Conservation (phyloP, 2,329 filamentous ascomycete species). For the Ophiocordyceps polyrhachis-furcata region DNA sequence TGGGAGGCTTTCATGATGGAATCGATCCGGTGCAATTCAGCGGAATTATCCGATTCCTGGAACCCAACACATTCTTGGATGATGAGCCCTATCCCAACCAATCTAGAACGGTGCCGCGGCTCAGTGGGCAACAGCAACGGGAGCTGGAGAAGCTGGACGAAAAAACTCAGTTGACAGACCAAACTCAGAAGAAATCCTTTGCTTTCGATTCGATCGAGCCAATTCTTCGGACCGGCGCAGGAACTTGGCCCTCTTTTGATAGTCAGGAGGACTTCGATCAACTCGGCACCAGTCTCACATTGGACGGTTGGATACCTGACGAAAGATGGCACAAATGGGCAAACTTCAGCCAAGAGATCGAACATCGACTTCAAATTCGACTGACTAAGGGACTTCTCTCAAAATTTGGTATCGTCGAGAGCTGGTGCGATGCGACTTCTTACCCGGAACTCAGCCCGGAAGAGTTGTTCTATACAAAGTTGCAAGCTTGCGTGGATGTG, state of each 20-base stretch:
- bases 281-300: slow-evolving; percentile 19
- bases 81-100: slow-evolving; percentile 7
- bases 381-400: background rate
- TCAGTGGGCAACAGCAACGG: background rate
- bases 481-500: slow-evolving; percentile 24
- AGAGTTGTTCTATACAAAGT: slow-evolving; percentile 7
- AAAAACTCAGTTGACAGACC: background rate
- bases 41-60: slow-evolving; percentile 17
- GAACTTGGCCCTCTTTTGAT: slow-evolving; percentile 14
- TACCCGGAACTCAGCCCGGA: slow-evolving; percentile 2
- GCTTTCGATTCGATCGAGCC: slow-evolving; percentile 7
- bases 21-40: background rate
- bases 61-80: slow-evolving; percentile 21
- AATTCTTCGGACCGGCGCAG: slow-evolving; percentile 9
- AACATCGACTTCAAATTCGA: slow-evolving; percentile 8
- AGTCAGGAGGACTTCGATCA: slow-evolving; percentile 15
- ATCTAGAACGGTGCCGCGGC: background rate
- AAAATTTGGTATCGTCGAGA: too few relatives aligned
- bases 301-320: slow-evolving; percentile 25
- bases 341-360: slow-evolving; percentile 10
- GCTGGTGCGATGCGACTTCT: slow-evolving; percentile 2
- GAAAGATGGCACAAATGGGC: slow-evolving; percentile 16
- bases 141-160: background rate
- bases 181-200: background rate
- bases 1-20: background rate